Evolutionary conservation across 139 green algal genomes (phyloP), one percentile per base, ranked within the genome.

Genomic region (Pseudopediastrum boryanum): DNA sequence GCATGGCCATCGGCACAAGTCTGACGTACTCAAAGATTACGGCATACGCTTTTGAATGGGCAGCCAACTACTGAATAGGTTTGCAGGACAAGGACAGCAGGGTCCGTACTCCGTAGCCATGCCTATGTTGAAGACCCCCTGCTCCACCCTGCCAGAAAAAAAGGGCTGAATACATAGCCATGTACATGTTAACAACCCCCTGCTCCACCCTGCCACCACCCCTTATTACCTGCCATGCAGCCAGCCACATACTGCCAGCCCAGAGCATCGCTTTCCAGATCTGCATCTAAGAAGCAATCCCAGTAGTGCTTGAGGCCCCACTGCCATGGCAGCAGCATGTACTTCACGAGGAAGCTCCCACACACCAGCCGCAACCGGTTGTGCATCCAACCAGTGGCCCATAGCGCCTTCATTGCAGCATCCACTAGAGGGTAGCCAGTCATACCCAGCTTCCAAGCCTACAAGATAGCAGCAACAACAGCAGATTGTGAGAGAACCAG

Each of bases 261-360:
- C 7, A 97, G 92, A 46, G 93, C 87, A 77, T 96, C 94, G 72
- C 82, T 91, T 84, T 98, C 94, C 43, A 98, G 82, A 82, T 98
- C 94, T 3, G 94, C 94, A 64, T 98, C 94, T 48, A 98, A 71
- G 64, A 87, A 71, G 12, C 35, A 27, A 75, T 98, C 94, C 95
- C 94, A 98, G 81, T 93, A 98, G 84, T 97, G 92, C 86, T 98
- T 98, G 27, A 98, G 90, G 13, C 94, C 94, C 94, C 94, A 98
- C 86, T 98, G 93, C 92, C 94, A 96, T 2, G 90, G 92, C 75
- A 96, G 89, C 82, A 98, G 87, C 83, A 98, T 89, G 85, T 98
- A 89, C 85, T 98, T 98, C 27, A 95, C 90, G 38, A 94, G 85
- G 85, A 98, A 98, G 44, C 74, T 89, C 2, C 91, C 91, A 36